These are phyloP conservation scores for Eutypa lata DNA, from an alignment of 2,329 filamentous ascomycete genomes.

Conservation along the genomic window DNA sequence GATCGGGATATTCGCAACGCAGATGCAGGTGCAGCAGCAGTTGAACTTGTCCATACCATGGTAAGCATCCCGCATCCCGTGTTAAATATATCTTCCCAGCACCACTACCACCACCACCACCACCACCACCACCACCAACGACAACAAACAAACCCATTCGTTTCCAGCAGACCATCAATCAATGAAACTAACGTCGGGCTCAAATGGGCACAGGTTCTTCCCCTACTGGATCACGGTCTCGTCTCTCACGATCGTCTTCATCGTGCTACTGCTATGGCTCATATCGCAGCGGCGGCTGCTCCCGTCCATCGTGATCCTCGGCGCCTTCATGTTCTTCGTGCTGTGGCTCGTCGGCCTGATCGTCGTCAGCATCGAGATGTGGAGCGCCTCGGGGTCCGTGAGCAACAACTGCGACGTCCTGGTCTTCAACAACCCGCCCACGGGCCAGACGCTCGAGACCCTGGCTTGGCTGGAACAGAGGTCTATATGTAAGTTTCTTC, in stretches of 20 bases:
- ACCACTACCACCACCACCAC: too few relatives aligned
- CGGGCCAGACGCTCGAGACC: conserved; percentile 50
- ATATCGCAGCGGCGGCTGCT: conserved; percentile 60
- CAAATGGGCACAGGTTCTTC: conserved; percentile 68
- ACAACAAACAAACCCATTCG: too few relatives aligned
- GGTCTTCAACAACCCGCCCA: conserved; percentile 50
- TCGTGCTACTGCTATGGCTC: conserved; percentile 61
- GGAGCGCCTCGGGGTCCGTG: conserved; percentile 58
- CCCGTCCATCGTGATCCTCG: conserved; percentile 60
- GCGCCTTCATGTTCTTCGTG: conserved; percentile 63
- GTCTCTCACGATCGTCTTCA: conserved; percentile 62
- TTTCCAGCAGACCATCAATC: too few relatives aligned
- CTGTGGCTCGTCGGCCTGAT: conserved; percentile 67
- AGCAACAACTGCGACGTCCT: conserved; percentile 56
- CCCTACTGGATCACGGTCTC: conserved; percentile 61
- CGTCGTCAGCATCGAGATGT: conserved; percentile 60
- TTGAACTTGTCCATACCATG: conserved; percentile 56
- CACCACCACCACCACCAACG: too few relatives aligned
- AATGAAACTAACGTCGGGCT: too few relatives aligned
- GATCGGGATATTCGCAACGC: conserved; percentile 59
- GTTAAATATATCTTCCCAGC: too few relatives aligned
- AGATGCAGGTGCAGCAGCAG: conserved; percentile 56
- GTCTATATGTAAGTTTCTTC: conserved; percentile 54
- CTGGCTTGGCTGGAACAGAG: conserved; percentile 63
- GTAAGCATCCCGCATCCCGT: conserved; percentile 36